Evolutionary conservation across 768 basidiomycete genomes (phyloP), one percentile per base, ranked within the genome.

Genomic region (Sarcomyxa edulis): DNA sequence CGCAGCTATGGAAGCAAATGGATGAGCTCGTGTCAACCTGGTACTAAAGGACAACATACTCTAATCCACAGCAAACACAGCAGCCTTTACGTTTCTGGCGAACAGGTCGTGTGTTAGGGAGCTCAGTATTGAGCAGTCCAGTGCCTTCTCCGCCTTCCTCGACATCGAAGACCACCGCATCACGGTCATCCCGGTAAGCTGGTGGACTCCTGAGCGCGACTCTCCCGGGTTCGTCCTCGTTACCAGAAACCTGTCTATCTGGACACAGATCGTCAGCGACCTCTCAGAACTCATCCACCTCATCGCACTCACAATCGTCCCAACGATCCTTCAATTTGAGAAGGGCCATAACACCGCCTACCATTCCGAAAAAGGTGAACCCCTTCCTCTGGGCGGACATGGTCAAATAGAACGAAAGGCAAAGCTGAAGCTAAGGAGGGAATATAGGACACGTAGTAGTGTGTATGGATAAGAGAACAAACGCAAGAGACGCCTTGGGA

Each of bases 31-130:
- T 15, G 7, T 11, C 14, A 16, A 25, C 15, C n/a, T 16, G 41
- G 26, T 43, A 3, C 21, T 30, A 14, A 27, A 33, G 10, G 27
- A 51, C 37, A 12, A 54, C 71, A 40, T 36, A 76, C 73, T 69
- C 56, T 31, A 71, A 19, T 11, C 73, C 73, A 49, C 71, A 76
- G 58, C 74, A 76, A 18, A 73, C 53, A 46, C 73, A 77, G 48
- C 69, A 73, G 10, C 61, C 59, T 19, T 42, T 47, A 39, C 50
- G 57, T 35, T 56, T 59, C 45, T 54, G 49, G 19, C 60, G 56
- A 40, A 57, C 62, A 8, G 59, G 57, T 16, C 56, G 49, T 16
- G 46, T 47, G 14, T 12, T 16, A n/a, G 48, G 58, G 20, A 49
- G 49, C 35, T 61, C 59, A 1, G 61, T 56, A 38, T 63, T 55